Conservation (phyloP, 2,329 filamentous ascomycete species). For the Arthrinium phaeospermum region DNA sequence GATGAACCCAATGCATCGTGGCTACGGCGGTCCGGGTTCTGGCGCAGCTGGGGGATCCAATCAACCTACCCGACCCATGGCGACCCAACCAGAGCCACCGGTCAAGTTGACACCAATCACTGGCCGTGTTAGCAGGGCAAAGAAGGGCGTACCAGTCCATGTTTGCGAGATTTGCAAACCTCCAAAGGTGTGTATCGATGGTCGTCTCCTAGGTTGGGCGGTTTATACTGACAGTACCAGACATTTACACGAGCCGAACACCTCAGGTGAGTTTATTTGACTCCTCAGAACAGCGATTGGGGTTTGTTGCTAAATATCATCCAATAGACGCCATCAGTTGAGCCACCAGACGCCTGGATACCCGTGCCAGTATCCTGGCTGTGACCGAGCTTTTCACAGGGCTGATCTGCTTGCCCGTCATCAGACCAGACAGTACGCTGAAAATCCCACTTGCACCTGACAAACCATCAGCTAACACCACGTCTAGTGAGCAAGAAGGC, state of each 20-base stretch:
- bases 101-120: constrained; percentile 63
- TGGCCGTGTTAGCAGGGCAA: constrained; percentile 61
- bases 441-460: neutral
- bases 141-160: constrained; percentile 65
- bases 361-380: constrained; percentile 57
- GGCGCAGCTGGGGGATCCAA: constrained; percentile 41
- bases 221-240: constrained; percentile 42
- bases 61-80: constrained; percentile 49
- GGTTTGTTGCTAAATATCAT: neutral
- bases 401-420: constrained; percentile 66
- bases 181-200: constrained; percentile 50
- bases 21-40: constrained; percentile 41
- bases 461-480: neutral
- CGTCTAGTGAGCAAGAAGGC: constrained; percentile 50
- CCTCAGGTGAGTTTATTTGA: constrained; percentile 55
- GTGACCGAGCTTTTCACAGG: constrained; percentile 63
- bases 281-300: neutral
- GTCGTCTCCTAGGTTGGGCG: neutral
- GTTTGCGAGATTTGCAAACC: constrained; percentile 58
- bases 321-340: constrained; percentile 62
- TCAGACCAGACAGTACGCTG: constrained; percentile 54
- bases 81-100: constrained; percentile 43
- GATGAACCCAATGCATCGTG: constrained; percentile 47
- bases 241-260: constrained; percentile 69
- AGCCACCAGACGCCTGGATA: constrained; percentile 62